Evolutionary conservation across 352 stramenopile genomes (phyloP), one percentile per base, ranked within the genome.

Genomic region (Phytophthora pinifolia): DNA sequence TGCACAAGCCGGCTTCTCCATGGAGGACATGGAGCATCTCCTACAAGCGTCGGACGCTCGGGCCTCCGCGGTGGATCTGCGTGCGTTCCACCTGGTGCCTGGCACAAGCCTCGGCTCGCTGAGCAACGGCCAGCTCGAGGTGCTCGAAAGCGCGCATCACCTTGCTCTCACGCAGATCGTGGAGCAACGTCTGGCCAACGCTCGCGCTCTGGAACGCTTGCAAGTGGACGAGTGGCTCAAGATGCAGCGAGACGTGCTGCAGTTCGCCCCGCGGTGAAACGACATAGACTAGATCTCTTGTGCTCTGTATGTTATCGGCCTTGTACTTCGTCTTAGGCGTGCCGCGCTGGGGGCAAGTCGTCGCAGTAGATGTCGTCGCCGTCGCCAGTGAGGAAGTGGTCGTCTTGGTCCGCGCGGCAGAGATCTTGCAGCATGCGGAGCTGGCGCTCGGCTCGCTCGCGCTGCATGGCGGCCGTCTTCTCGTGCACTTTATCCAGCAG

Each of bases 401-500:
- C 69, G 4, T 67, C 50, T 4, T 60, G 59, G 6, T 73, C 70
- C 32, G 64, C 52, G 9, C 54, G 58, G 48, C 76, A 86, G 32
- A 92, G 67, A 54, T 94, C 80, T 34, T 91, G 79, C 33, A 94
- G 65, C 70, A 92, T 72, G 14, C 76, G 79, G 14, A 92, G 67
- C 53, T 90, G 78, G 49, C 83, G 78, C 61, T 94, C 84, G 20
- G 79, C 84, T 54, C 83, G 80, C 34, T 90, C 81, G 7, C 82
- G 84, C 43, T 89, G 79, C 50, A 90, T 72, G 15, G 83, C 82
- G 0, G 79, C 79, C 1, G 78, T 90, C 36, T 91, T 91, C 62
- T 94, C 84, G 46, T 88, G 76, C 36, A 94, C 83, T 46, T 94
- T 94, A 58, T 94, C 79, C 43, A 92, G 67, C 39, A 94, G 50